Conservation (phyloP, 768 basidiomycete genomes). For the Serendipita sp. region DNA sequence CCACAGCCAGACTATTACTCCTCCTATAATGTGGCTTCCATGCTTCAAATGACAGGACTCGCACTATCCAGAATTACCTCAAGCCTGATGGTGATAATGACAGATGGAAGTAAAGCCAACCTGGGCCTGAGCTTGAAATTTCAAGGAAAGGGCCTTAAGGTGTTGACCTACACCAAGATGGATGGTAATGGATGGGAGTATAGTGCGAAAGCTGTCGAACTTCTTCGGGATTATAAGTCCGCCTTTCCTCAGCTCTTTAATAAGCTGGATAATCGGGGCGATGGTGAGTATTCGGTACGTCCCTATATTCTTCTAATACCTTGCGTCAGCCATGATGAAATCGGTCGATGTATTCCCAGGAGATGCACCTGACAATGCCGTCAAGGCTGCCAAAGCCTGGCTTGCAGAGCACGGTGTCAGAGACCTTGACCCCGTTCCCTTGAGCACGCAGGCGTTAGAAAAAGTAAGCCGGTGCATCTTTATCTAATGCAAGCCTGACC, state of each 20-base stretch:
- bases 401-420: slow-evolving; percentile 71
- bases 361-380: slow-evolving; percentile 45
- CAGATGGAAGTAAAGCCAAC: slow-evolving; percentile 69
- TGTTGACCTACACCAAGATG: slow-evolving; percentile 81
- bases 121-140: slow-evolving; percentile 92
- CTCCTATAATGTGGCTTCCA: slow-evolving; percentile 61
- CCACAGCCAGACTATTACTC: slow-evolving; percentile 48
- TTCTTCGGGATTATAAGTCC: slow-evolving; percentile 69
- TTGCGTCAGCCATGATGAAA: slow-evolving; percentile 48
- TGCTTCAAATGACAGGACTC: slow-evolving; percentile 56
- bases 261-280: slow-evolving; percentile 51
- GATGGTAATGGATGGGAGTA: slow-evolving; percentile 82
- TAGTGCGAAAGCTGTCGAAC: slow-evolving; percentile 67
- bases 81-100: slow-evolving; percentile 73
- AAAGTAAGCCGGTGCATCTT: slow-evolving; percentile 36
- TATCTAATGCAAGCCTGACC: not conserved
- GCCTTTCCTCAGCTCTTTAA: slow-evolving; percentile 75
- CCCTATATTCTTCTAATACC: not conserved
- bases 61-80: slow-evolving; percentile 85
- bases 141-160: slow-evolving; percentile 84
- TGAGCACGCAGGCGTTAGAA: slow-evolving; percentile 81
- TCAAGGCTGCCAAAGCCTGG: slow-evolving; percentile 74
- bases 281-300: slow-evolving; percentile 34
- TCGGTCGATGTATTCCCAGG: slow-evolving; percentile 46
- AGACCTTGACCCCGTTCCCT: slow-evolving; percentile 82